A percentile compares a stretch with the other conserved stretches of the same genome.
phyloP scores from a whole-genome alignment of 2,329 filamentous ascomycete species.

The Fusarium sp. region DNA sequence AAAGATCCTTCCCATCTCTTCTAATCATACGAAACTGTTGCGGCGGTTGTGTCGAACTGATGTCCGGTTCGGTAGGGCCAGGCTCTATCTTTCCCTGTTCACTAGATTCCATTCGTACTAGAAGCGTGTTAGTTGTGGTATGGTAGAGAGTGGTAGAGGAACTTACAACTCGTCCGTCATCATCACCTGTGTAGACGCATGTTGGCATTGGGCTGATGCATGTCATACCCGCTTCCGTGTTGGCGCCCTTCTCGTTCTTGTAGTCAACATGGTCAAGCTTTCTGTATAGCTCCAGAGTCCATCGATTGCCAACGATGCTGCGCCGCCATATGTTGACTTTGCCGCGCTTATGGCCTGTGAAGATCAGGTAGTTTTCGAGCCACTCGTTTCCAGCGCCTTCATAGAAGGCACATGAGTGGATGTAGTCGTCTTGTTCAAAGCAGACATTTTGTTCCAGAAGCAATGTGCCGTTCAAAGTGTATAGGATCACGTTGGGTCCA shows the following conservation, averaged over 20 bases:
- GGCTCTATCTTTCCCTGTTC: conserved; percentile 66
- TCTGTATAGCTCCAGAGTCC: conserved; percentile 82
- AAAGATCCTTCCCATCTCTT: conserved; percentile 3
- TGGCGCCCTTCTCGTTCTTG: conserved; percentile 68
- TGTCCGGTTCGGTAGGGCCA: conserved; percentile 39
- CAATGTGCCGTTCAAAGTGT: conserved; percentile 87
- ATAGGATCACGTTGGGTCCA: conserved; percentile 79
- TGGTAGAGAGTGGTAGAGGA: no score
- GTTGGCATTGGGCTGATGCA: conserved; percentile 86
- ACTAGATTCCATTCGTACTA: conserved; percentile 73
- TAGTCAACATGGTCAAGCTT: conserved; percentile 82
- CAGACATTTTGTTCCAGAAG: conserved; percentile 87
- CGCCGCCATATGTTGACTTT: conserved; percentile 82
- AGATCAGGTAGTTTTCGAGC: conserved; percentile 85
- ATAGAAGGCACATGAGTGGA: conserved; percentile 90
- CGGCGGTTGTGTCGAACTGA: conserved; percentile 33
- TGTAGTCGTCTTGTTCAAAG: conserved; percentile 74
- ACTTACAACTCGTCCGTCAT: conserved; percentile 85
- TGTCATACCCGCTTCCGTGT: conserved; percentile 78
- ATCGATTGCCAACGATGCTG: conserved; percentile 68
- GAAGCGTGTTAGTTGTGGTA: conserved; percentile 14
- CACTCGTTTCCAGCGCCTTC: conserved; percentile 92
- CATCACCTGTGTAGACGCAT: conserved; percentile 92
- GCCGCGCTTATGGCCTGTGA: conserved; percentile 88
- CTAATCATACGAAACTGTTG: conserved; percentile 25